These are phyloP conservation scores for Saccharata proteae DNA, from an alignment of 2,329 filamentous ascomycete genomes.

Conservation along the genomic window DNA sequence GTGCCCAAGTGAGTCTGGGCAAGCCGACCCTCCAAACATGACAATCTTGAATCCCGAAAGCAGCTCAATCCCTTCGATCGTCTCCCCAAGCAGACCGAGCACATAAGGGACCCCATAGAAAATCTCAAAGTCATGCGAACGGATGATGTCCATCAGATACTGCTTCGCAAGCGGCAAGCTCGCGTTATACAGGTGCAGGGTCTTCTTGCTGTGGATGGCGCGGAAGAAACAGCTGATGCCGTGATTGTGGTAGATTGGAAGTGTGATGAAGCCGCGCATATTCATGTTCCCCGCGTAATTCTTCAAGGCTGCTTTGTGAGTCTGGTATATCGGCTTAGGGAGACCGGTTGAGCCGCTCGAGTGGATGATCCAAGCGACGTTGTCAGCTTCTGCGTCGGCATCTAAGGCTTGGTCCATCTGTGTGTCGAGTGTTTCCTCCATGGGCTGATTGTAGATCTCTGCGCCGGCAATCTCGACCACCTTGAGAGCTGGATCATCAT, in stretches of 20 bases:
- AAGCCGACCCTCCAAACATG: slow-evolving; percentile 45
- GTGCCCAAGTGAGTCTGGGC: slow-evolving; percentile 48
- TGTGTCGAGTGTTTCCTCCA: slow-evolving; percentile 10
- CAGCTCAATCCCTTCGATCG: slow-evolving; percentile 39
- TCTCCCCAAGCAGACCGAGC: slow-evolving; percentile 51
- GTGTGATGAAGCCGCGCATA: slow-evolving; percentile 6
- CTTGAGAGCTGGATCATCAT: slow-evolving; percentile 13
- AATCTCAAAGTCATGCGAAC: slow-evolving; percentile 31
- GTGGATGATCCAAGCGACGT: slow-evolving; percentile 34
- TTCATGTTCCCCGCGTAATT: slow-evolving; percentile 7
- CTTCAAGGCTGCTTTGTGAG: slow-evolving; percentile 24
- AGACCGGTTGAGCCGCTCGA: slow-evolving; percentile 48
- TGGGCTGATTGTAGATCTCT: slow-evolving; percentile 7
- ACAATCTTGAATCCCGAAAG: slow-evolving; percentile 40
- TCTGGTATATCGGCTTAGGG: slow-evolving; percentile 51
- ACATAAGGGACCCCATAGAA: slow-evolving; percentile 53
- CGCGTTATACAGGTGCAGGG: slow-evolving; percentile 7
- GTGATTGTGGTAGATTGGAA: slow-evolving; percentile 7
- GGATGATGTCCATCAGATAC: slow-evolving; percentile 17
- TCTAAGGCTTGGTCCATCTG: slow-evolving; percentile 16
- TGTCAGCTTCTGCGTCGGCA: slow-evolving; percentile 15
- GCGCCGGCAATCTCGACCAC: slow-evolving; percentile 17
- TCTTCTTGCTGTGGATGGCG: slow-evolving; percentile 3
- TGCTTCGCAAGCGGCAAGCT: slow-evolving; percentile 10
- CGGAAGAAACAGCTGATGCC: slow-evolving; percentile 6